A percentile compares a stretch with the other conserved stretches of the same genome.
phyloP scores from a whole-genome alignment of 148 eudicot genomes.

The Cornus suecica region DNA sequence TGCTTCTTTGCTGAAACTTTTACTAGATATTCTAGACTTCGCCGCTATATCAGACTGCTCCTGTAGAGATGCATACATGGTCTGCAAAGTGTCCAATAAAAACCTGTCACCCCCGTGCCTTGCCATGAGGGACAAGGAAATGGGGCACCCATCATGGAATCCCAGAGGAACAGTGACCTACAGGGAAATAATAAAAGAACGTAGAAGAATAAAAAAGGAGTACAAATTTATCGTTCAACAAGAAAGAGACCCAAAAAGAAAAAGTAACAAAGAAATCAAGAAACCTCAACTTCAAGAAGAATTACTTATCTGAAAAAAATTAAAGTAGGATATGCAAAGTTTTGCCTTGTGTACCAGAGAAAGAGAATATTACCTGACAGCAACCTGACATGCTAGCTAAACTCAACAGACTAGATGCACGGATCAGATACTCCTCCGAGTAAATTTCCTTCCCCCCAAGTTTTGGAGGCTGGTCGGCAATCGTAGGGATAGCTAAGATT shows the following conservation, averaged over 20 bases:
- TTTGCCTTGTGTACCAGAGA: not conserved
- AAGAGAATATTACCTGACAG: constrained; percentile 63
- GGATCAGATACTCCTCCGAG: constrained; percentile 55
- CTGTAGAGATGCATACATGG: constrained; percentile 59
- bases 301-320: not conserved
- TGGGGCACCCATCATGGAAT: constrained; percentile 63
- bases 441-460: constrained; percentile 63
- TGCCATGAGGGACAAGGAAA: constrained; percentile 83
- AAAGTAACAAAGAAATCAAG: not conserved
- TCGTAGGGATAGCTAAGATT: constrained; percentile 78
- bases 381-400: constrained; percentile 96
- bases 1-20: constrained; percentile 47
- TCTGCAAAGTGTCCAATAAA: constrained; percentile 67
- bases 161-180: constrained; percentile 85
- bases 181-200: constrained; percentile 10
- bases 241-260: not conserved
- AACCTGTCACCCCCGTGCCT: constrained; percentile 91
- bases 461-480: constrained; percentile 67
- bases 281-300: not conserved
- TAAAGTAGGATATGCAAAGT: not conserved
- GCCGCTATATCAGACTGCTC: constrained; percentile 56
- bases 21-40: constrained; percentile 49
- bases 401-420: constrained; percentile 57
- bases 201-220: not conserved
- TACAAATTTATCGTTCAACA: not conserved